Base-by-base conservation (phyloP, 1,284 basidiomycete species). In the Ganoderma resinaceum region DNA sequence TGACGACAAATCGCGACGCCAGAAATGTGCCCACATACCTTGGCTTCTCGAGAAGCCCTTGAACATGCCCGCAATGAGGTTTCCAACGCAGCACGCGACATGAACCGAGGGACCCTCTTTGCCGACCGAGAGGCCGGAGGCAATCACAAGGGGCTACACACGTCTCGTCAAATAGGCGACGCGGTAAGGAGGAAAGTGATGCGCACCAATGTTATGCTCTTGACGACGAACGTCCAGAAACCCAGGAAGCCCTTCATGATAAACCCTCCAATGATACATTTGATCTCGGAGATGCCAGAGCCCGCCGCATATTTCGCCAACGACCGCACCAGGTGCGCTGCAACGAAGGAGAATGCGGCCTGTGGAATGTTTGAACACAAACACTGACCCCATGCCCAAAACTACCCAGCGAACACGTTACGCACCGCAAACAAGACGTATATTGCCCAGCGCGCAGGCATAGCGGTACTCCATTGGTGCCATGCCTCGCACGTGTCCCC, bases 31-130 rank as follows among this genome's bases (percentile, higher is more conserved):
- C 26, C 66, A 31, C 37, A 14, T 71, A 95, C 95, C 88, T 84
- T 99, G 92, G 81, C 95, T 98, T 35, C 91, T 88, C 67, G 92
- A 90, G 80, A 98, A 98, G 62, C 89, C 88, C 37, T 84, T 84
- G 76, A 99, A 98, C 73, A 92, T 80, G 60, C 92, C 87, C 1
- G 95, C 96, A 18, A 99, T 91, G 38, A 97, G 86, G 71, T 90
- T 92, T 1, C 97, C 98, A 67, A 98, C 91, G 75, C 95, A 95
- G 77, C 95, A 98, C 1, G 97, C 97, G 55, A 99, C 93, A 77
- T 99, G 98, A 0, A 99, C 98, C 0, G 96, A 98, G 0, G 98
- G 98, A 0, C 98, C 98, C 82, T 99, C 98, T 80, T 99, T 99
- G 16, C 98, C 98, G 33, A 99, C 96, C 9, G 96, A 97, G 55